Base-by-base conservation (phyloP, 306 rosid species). In the Rosa rugosa region DNA sequence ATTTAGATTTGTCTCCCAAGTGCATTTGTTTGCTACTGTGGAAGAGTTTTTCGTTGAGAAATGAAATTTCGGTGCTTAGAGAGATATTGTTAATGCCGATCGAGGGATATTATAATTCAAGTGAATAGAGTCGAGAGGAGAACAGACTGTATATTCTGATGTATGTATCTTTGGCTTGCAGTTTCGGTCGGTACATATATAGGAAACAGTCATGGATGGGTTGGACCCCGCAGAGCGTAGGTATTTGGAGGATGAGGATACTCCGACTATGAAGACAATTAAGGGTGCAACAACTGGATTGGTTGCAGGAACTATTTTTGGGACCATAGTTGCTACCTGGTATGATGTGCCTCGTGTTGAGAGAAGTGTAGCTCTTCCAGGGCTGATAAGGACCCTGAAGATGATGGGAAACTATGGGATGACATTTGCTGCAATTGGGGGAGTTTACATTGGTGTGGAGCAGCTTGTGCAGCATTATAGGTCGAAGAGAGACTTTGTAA, bases 351-450 rank as follows among this genome's bases (percentile, higher is more conserved):
- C 98, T 79, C 98, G 99, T 77, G 99, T 95, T 34, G 99, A 95
- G 90, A 92, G 96, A 84, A 93, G 14, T 77, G 96, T 95, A 63
- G 99, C 99, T 46, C 97, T 95, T 73, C 99, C 99, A 0, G 99
- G 99, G 81, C 89, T 95, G 46, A 4, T 95, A 22, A 89, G 99
- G 85, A 95, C 98, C 81, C 84, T 95, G 63, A 95, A 81, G 90
- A 87, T 93, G 98, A 95, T 92, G 99, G 98, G 98, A 4, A 90
- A 81, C 83, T 68, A 91, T 75, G 99, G 98, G 68, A 17, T 88
- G 59, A 93, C 98, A 27, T 93, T 91, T 91, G 99, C 99, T 82
- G 99, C 99, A 53, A 95, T 95, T 40, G 97, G 98, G 76, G 98
- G 99, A 75, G 96, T 93, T 71, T 95, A 87, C 92, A 89, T 95